Evolutionary conservation across 805 yeast genomes (phyloP), one percentile per base, ranked within the genome.

Genomic region (Candida argentea): DNA sequence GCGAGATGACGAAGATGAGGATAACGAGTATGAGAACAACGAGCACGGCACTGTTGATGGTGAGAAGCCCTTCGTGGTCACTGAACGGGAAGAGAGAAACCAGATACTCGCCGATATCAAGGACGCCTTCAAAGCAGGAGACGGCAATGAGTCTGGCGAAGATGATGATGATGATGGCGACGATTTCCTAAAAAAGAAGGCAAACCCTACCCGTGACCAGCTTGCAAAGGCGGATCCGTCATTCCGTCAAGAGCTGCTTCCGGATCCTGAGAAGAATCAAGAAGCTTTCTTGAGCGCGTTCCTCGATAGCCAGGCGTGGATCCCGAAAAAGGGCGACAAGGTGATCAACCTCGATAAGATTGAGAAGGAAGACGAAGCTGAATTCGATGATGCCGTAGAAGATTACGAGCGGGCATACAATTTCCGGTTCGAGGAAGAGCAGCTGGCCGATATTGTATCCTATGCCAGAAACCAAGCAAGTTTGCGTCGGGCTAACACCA

Each of bases 381-480:
- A 82, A 31, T 87, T 87, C 46, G 96, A 89, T 27, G 82, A 84
- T 24, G 91, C 93, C 2, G 95, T 81, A 5, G 98, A 91, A 43
- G 63, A 73, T 44, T 86, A 84, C 44, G 98, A 91, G 54, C 74
- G 75, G 37, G 95, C 94, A 0, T 89, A 87, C 57, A 91, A 91
- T 47, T 89, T 89, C 66, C 71, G 98, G 50, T 91, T 71, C 50
- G 98, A 91, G 55, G 96, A 87, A 44, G 86, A 94, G 10, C 73
- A 76, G 39, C 70, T 95, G 5, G 84, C 89, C 0, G 95, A 89
- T 45, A 83, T 91, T 52, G 79, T 87, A 12, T 79, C 94, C 11
- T 91, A 89, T 60, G 96, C 97, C 3, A 85, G 98, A 70, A 78
- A 65, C 24, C 95, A 86, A 55, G 94, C 91, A 14, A 85, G 97